Percentiles rank a stretch among this genome's conserved stretches.
Evolutionary conservation across 2,329 filamentous ascomycete species (phyloP).

Genomic region (Sporothrix phasma): DNA sequence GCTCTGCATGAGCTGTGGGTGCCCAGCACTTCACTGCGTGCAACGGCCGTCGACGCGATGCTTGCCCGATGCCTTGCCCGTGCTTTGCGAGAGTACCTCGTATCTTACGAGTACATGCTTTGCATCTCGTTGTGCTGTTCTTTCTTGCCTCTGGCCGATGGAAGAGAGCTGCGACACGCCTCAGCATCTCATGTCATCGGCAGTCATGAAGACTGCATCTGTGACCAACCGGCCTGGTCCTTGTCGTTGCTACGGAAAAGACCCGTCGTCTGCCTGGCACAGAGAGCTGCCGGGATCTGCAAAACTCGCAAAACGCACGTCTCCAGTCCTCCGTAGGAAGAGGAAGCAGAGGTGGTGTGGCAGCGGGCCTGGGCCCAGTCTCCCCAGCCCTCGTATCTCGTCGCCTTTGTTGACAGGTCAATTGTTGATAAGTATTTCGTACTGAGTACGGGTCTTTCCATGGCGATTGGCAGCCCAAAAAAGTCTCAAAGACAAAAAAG

Average conservation of each 20-base stretch:
- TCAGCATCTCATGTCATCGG: too few species aligned
- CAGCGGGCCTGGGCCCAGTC: neutral
- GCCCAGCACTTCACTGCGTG: neutral
- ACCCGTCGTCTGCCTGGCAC: neutral
- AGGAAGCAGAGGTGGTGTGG: neutral
- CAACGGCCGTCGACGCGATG: neutral
- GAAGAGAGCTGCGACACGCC: too few species aligned
- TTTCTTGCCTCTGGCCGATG: too few species aligned
- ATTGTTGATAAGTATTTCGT: neutral
- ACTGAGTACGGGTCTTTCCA: neutral
- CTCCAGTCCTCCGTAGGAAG: neutral
- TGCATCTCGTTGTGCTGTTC: too few species aligned
- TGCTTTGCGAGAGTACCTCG: too few species aligned
- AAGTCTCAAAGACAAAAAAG: neutral
- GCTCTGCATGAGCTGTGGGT: neutral
- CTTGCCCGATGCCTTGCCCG: too few species aligned
- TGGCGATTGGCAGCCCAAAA: neutral
- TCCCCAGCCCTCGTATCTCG: neutral
- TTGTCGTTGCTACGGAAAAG: neutral
- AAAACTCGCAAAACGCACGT: neutral
- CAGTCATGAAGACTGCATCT: neutral
- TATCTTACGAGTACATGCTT: too few species aligned
- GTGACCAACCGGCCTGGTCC: neutral
- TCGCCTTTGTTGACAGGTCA: too few species aligned
- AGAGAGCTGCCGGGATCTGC: neutral